These are phyloP conservation scores for Spencermartinsiella ligniputridi DNA, from an alignment of 1,139 yeast species.

Conservation along the genomic window DNA sequence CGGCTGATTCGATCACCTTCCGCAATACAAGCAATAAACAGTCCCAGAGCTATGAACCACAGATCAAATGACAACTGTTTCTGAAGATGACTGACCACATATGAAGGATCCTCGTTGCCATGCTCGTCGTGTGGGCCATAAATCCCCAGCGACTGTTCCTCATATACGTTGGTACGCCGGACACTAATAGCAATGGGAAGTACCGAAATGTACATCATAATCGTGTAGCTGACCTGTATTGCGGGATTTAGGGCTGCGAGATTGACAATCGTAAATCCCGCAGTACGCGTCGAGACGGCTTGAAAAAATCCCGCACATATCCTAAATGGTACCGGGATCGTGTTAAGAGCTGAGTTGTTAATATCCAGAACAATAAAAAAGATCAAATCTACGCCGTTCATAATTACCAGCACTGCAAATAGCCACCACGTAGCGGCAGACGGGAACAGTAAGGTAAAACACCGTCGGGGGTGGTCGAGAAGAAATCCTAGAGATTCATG, in stretches of 20 bases:
- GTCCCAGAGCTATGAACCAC: conserved; percentile 87
- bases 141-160: conserved; percentile 90
- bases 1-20: conserved; percentile 62
- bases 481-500: conserved; percentile 78
- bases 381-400: conserved; percentile 74
- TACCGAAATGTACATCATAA: conserved; percentile 98
- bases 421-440: conserved; percentile 96
- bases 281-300: conserved; percentile 90
- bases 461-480: conserved; percentile 93
- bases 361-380: conserved; percentile 77
- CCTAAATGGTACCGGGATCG: conserved; percentile 60
- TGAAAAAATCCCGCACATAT: conserved; percentile 82
- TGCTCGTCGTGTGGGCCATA: conserved; percentile 46
- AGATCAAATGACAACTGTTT: conserved; percentile 90
- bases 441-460: conserved; percentile 89
- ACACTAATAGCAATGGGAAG: conserved; percentile 93
- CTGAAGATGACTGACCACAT: conserved; percentile 82
- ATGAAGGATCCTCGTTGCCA: conserved; percentile 38
- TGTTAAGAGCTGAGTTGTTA: conserved; percentile 40
- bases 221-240: conserved; percentile 85
- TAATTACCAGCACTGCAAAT: conserved; percentile 59
- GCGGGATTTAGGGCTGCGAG: conserved; percentile 76
- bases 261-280: conserved; percentile 77
- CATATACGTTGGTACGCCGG: conserved; percentile 94
- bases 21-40: conserved; percentile 79